Conservation (phyloP, 768 basidiomycete species). For the Neoboletus magnificus region DNA sequence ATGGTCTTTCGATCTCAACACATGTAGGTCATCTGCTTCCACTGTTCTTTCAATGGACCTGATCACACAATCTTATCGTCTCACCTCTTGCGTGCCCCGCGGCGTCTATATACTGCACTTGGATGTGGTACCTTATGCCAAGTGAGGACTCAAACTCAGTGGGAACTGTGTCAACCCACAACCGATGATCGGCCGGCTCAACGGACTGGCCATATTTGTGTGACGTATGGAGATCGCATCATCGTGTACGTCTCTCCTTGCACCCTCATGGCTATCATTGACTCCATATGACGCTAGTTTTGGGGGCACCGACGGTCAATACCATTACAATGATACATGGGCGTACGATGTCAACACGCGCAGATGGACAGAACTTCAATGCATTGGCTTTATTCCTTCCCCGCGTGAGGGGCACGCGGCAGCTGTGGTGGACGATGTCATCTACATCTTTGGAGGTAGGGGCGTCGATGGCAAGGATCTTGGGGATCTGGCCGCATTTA, state of each 20-base stretch:
- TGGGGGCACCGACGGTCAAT: conserved; percentile 97
- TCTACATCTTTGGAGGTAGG: conserved; percentile 96
- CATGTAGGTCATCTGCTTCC: conserved; percentile 53
- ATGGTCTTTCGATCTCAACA: conserved; percentile 94
- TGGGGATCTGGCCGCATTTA: conserved; percentile 93
- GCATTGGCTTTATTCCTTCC: conserved; percentile 95
- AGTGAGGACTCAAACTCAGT: conserved; percentile 78
- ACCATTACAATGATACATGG: conserved; percentile 99
- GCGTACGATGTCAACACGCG: conserved; percentile 78
- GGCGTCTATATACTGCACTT: background rate
- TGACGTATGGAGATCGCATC: conserved; percentile 79
- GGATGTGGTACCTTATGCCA: conserved; percentile 7
- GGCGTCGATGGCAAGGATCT: conserved; percentile 97
- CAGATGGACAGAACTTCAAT: conserved; percentile 88
- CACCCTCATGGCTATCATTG: conserved; percentile 16
- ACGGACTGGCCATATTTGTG: conserved; percentile 89
- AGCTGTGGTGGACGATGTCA: conserved; percentile 93
- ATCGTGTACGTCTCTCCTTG: conserved; percentile 60
- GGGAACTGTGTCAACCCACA: conserved; percentile 74
- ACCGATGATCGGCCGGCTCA: conserved; percentile 66
- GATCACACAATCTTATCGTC: background rate
- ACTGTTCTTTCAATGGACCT: background rate
- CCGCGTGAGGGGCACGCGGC: conserved; percentile 97
- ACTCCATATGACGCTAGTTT: conserved; percentile 53
- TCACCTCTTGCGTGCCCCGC: background rate